Base-by-base conservation (phyloP, 1,284 basidiomycete species). In the Rhodotorula sp. region DNA sequence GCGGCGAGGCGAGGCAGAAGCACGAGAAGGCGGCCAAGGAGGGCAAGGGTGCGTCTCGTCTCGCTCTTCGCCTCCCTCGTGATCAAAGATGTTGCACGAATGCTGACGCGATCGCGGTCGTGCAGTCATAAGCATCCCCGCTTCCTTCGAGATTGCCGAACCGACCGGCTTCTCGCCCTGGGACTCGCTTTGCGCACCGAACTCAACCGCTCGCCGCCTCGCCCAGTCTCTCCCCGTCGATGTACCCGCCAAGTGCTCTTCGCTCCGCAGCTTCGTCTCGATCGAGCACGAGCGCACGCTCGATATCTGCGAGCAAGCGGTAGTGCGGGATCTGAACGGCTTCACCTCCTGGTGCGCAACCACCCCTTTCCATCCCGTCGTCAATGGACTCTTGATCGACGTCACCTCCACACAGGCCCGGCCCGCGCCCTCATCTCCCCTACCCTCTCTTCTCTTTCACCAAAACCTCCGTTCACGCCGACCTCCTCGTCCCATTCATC, bases 391-490 rank as follows among this genome's bases (percentile, higher is more conserved):
- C n/a, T n/a, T n/a, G n/a, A n/a, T n/a, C n/a, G n/a, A n/a, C n/a
- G n/a, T n/a, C 20, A 13, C 32, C 10, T 9, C 0, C 24, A 19
- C 9, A 1, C 53, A 73, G 72, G 66, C 39, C 60, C 29, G 72
- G 72, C 4, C 72, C 68, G 0, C 62, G 68, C 5, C 72, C 72
- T 6, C 54, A 73, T 58, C 49, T 73, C 30, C 58, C 77, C 32
- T 73, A 68, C 51, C 78, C 78, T 4, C 32, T 78, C 20, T 78
- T 78, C 62, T 74, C 75, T 39, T 77, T 73, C 59, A 66, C 76
- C 22, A 76, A 76, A 51, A 76, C 73, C 32, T 65, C 69, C 2
- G 54, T 74, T 27, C 74, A 78, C 51, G 62, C 67, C 55, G 78
- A 78, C 53, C 68, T 78, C 30, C 68, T 77, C 19, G 60, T 77